Evolutionary conservation across 345 rosid species (phyloP), one percentile per base, ranked within the genome.

Genomic region (Bruguiera parviflora): DNA sequence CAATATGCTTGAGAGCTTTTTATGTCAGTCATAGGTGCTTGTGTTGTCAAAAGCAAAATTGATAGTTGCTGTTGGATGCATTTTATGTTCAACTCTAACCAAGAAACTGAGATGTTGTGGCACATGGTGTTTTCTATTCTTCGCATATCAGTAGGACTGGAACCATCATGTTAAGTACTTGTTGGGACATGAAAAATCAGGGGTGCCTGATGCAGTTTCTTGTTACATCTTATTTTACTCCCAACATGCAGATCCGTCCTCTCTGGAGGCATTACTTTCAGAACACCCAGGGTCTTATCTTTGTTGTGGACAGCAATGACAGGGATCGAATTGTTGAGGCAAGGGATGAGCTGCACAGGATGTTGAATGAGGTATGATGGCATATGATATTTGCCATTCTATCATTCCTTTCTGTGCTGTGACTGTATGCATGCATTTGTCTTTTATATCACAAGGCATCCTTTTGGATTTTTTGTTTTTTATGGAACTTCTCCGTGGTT

Each of bases 251-350:
- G 95, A 91, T 91, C 59, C 92, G 97, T 61, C 92, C 96, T 2
- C 75, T 89, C 81, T 89, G 95, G 95, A 85, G 95, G 67, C 95
- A 89, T 73, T 89, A 89, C 80, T 89, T 89, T 81, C 95, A 87
- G 64, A 87, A 89, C 84, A 89, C 96, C 16, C 92, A 87, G 73
- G 96, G 92, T 28, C 92, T 89, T 67, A 89, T 89, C 79, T 89
- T 89, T 84, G 96, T 89, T 79, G 92, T 89, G 53, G 96, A 89
- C 69, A 89, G 96, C 87, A 89, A 89, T 71, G 96, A 89, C 73
- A 75, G 92, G 21, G 96, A 87, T 63, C 92, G 95, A 74, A 91
- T 89, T 58, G 92, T 87, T 66, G 95, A 89, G 79, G 95, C 95
- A 22, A 84, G 90, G 76, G 90, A 87, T 80, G 96, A 89, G 77